Percentiles rank a stretch among this genome's conserved stretches.
Evolutionary conservation across 2,329 filamentous ascomycete species (phyloP).

Genomic region (Dactylellina leptospora): DNA sequence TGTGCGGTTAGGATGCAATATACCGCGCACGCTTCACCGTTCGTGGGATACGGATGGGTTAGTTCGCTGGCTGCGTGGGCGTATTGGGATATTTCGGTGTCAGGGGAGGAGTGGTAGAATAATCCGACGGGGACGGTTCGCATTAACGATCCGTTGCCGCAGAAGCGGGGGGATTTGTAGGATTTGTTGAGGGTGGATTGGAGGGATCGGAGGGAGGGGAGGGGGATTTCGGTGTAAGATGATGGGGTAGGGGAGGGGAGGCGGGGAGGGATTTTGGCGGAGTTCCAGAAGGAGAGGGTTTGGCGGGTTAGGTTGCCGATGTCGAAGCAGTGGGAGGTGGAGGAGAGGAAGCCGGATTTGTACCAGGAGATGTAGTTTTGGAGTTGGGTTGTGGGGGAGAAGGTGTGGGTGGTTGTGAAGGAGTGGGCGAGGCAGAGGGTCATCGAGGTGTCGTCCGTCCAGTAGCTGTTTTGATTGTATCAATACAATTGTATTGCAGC

Average conservation of each 20-base stretch:
- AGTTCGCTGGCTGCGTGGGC: constrained; percentile 57
- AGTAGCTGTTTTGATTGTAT: constrained; percentile 55
- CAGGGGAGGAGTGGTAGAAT: constrained; percentile 55
- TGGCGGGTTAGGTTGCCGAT: constrained; percentile 59
- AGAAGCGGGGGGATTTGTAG: constrained; percentile 31
- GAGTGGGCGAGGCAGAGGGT: constrained; percentile 62
- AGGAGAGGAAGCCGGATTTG: constrained; percentile 60
- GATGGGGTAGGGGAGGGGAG: background rate
- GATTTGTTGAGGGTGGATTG: constrained; percentile 16
- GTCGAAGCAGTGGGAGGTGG: constrained; percentile 60
- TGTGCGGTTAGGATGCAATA: constrained; percentile 59
- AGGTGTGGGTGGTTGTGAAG: constrained; percentile 59
- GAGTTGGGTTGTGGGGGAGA: constrained; percentile 58
- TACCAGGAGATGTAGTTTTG: constrained; percentile 61
- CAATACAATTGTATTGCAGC: background rate
- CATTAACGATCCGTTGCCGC: constrained; percentile 63
- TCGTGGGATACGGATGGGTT: constrained; percentile 61
- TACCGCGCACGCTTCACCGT: constrained; percentile 61
- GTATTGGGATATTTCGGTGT: constrained; percentile 3
- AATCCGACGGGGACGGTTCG: constrained; percentile 61
- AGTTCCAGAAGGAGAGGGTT: constrained; percentile 59
- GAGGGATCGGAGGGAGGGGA: constrained; percentile 42
- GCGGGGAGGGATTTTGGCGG: background rate
- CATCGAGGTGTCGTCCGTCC: constrained; percentile 63
- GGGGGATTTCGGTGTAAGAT: background rate